A percentile compares a stretch with the other conserved stretches of the same genome.
phyloP scores from a whole-genome alignment of 495 filamentous ascomycete species.

The Aspergillus asperescens region DNA sequence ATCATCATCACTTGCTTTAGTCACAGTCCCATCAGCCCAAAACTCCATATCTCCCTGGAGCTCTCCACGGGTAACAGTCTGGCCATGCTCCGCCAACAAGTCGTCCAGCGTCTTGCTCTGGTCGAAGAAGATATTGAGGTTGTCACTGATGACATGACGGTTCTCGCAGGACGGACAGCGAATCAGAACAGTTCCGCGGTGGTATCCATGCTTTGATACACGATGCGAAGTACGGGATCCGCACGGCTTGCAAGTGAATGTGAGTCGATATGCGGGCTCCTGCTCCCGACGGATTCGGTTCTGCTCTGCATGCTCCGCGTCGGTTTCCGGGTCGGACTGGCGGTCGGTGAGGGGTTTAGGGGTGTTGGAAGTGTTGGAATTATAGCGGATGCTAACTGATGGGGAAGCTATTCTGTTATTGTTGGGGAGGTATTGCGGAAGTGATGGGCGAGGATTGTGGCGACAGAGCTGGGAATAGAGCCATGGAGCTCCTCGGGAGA shows the following conservation, averaged over 20 bases:
- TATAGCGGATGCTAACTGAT: constrained; percentile 19
- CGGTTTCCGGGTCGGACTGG: constrained; percentile 17
- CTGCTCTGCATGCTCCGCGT: constrained; percentile 29
- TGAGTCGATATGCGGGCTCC: constrained; percentile 72
- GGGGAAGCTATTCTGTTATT: constrained; percentile 1
- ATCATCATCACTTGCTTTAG: background rate
- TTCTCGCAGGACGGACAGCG: constrained; percentile 78
- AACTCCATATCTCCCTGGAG: constrained; percentile 60
- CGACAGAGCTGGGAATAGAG: constrained; percentile 17
- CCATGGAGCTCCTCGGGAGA: constrained; percentile 14
- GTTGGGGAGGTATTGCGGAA: constrained; percentile 1
- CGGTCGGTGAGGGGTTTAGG: constrained; percentile 31
- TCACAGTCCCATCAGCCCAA: constrained; percentile 57
- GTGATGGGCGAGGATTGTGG: constrained; percentile 5
- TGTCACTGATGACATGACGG: constrained; percentile 86
- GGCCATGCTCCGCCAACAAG: constrained; percentile 32
- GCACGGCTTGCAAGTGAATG: constrained; percentile 92
- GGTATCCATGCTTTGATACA: constrained; percentile 89
- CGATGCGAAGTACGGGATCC: constrained; percentile 63
- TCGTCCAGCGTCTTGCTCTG: constrained; percentile 34
- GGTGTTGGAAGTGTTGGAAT: constrained; percentile 23
- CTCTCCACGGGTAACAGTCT: constrained; percentile 28
- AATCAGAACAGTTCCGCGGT: constrained; percentile 80
- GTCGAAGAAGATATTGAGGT: constrained; percentile 56
- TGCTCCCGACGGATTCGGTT: constrained; percentile 36